Percentiles rank a stretch among this genome's conserved stretches.
These are phyloP conservation scores for Lecanicillium sp. DNA, from an alignment of 2,329 filamentous ascomycete species.

Conservation along the genomic window DNA sequence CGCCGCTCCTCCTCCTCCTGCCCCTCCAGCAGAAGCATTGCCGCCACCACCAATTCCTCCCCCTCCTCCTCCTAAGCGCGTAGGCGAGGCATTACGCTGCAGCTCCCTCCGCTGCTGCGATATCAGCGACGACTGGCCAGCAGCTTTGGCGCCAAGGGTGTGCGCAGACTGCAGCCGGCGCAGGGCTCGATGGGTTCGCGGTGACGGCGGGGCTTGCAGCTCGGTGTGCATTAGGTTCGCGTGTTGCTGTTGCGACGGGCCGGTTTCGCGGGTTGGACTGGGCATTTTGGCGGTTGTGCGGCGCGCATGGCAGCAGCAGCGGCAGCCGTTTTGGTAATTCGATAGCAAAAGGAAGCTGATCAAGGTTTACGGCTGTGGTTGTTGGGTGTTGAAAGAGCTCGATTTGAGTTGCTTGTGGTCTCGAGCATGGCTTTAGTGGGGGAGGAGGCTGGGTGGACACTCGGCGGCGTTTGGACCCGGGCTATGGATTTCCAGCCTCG, in stretches of 20 bases:
- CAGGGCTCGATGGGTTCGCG: slow-evolving; percentile 57
- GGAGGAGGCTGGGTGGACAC: no score
- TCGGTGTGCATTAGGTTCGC: slow-evolving; percentile 26
- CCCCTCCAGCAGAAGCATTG: slow-evolving; percentile 12
- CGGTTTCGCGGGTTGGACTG: slow-evolving; percentile 5
- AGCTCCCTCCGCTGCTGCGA: slow-evolving; percentile 52
- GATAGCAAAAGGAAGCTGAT: no score
- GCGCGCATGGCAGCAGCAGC: neutral
- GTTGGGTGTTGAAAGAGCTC: no score
- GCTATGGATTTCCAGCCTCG: no score
- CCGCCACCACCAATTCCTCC: slow-evolving; percentile 18
- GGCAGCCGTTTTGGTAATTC: neutral
- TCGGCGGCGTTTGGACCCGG: no score
- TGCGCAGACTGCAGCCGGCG: slow-evolving; percentile 72
- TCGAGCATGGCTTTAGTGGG: no score
- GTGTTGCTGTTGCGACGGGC: neutral
- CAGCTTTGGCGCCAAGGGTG: slow-evolving; percentile 49
- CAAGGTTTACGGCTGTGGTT: no score
- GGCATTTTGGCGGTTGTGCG: neutral
- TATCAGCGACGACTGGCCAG: slow-evolving; percentile 42
- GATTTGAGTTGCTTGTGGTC: no score
- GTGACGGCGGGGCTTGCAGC: slow-evolving; percentile 49
- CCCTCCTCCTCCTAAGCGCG: slow-evolving; percentile 15
- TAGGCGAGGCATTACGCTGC: slow-evolving; percentile 26
- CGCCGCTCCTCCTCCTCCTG: slow-evolving; percentile 19